Evolutionary conservation across 306 rosid genomes (phyloP).

Genomic region (Luffa acutangula): DNA sequence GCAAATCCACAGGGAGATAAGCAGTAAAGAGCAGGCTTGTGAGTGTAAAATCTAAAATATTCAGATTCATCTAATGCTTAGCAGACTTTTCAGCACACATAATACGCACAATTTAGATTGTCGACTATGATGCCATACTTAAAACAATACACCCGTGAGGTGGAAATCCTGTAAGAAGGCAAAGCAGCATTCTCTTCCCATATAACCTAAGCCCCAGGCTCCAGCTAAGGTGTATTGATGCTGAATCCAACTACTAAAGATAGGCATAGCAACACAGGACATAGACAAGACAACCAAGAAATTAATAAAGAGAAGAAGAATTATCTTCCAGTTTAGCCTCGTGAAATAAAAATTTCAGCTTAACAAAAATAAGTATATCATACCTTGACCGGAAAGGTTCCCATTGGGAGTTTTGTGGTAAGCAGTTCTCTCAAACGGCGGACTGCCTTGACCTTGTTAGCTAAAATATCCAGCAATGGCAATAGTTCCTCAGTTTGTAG

Average conservation of each 20-base stretch:
- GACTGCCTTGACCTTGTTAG: conserved; percentile 93
- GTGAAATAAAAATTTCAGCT: neutral
- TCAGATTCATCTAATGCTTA: neutral
- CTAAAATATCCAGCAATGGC: conserved; percentile 95
- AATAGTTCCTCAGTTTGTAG: conserved; percentile 73
- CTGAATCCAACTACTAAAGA: neutral
- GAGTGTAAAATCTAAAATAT: neutral
- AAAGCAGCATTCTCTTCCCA: neutral
- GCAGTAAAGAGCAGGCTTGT: neutral
- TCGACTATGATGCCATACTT: neutral
- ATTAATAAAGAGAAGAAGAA: neutral
- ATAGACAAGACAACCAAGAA: neutral
- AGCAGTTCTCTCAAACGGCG: conserved; percentile 97
- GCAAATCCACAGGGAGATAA: neutral
- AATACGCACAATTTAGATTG: neutral
- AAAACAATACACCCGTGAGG: neutral
- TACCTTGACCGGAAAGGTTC: conserved; percentile 98
- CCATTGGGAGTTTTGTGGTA: conserved; percentile 91
- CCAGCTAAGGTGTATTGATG: neutral
- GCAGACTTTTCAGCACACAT: neutral
- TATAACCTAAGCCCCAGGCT: neutral
- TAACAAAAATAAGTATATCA: conserved; percentile 13
- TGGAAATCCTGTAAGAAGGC: neutral
- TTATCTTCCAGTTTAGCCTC: neutral
- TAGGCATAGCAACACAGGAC: neutral